Evolutionary conservation across 495 filamentous ascomycete species (phyloP).

Genomic region (Amphirosellinia nigrospora): DNA sequence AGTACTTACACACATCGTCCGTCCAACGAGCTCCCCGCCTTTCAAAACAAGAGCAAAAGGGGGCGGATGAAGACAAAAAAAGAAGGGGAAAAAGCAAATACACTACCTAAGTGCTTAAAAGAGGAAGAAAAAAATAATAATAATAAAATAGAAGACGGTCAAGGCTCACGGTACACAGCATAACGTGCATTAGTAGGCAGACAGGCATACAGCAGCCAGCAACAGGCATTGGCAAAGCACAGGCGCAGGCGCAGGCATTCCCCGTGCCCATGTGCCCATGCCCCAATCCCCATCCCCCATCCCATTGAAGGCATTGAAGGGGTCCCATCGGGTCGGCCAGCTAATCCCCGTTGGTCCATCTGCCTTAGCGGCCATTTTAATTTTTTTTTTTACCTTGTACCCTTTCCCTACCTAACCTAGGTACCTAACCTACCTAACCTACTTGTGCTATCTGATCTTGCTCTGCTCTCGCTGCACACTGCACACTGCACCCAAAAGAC

Average conservation of each 20-base stretch:
- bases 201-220: too few species aligned
- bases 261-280: too few species aligned
- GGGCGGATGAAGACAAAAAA: background rate
- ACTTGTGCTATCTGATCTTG: constrained; percentile 1
- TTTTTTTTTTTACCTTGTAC: constrained; percentile 14
- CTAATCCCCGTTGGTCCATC: constrained; percentile 3
- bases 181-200: constrained; percentile 19
- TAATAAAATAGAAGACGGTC: constrained; percentile 22
- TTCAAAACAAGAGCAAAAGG: background rate
- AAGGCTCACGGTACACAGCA: constrained; percentile 10
- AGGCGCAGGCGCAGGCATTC: background rate
- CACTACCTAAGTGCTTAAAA: too few species aligned
- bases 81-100: constrained; percentile 6
- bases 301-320: constrained; percentile 3
- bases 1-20: background rate
- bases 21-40: background rate
- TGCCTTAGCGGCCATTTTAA: constrained; percentile 15
- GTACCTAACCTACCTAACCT: background rate
- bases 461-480: too few species aligned
- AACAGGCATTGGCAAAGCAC: too few species aligned
- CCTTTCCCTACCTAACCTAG: background rate
- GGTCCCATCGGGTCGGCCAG: constrained; percentile 1
- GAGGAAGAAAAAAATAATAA: constrained; percentile 21
- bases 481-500: constrained; percentile 6
- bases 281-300: background rate